Evolutionary conservation across 148 eudicot genomes (phyloP).

Genomic region (Cornus kousa): DNA sequence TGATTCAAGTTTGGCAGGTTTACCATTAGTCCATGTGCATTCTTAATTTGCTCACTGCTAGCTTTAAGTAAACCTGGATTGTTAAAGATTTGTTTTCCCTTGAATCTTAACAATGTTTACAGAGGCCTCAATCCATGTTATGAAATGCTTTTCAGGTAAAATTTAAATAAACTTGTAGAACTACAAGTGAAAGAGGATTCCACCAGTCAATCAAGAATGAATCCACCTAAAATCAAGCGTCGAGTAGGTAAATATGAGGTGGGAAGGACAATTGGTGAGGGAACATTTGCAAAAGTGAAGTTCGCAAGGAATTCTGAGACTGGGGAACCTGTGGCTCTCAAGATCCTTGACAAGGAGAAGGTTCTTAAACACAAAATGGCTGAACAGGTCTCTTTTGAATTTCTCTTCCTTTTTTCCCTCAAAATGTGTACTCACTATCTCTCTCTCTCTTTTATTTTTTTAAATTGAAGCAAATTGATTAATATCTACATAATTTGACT

Average conservation of each 20-base stretch:
- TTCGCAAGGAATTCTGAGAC: constrained; percentile 86
- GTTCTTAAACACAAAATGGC: constrained; percentile 92
- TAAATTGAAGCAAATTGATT: no score
- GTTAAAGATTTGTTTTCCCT: background rate
- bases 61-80: background rate
- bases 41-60: background rate
- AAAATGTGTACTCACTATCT: background rate
- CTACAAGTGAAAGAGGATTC: constrained; percentile 11
- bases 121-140: background rate
- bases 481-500: background rate
- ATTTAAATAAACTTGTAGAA: constrained; percentile 5
- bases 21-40: background rate
- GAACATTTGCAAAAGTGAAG: constrained; percentile 93
- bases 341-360: constrained; percentile 93
- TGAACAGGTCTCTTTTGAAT: constrained; percentile 59
- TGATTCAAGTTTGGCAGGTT: background rate
- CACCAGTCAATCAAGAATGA: constrained; percentile 38
- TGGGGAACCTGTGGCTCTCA: constrained; percentile 84
- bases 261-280: constrained; percentile 97
- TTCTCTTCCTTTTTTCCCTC: constrained; percentile 2
- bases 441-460: no score
- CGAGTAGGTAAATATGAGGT: constrained; percentile 83
- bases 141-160: constrained; percentile 15
- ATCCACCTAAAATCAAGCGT: constrained; percentile 63
- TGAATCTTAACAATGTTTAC: background rate